A percentile compares a stretch with the other conserved stretches of the same genome.
These are phyloP conservation scores for Roridomyces roridus DNA, from an alignment of 768 basidiomycete species.

Conservation along the genomic window DNA sequence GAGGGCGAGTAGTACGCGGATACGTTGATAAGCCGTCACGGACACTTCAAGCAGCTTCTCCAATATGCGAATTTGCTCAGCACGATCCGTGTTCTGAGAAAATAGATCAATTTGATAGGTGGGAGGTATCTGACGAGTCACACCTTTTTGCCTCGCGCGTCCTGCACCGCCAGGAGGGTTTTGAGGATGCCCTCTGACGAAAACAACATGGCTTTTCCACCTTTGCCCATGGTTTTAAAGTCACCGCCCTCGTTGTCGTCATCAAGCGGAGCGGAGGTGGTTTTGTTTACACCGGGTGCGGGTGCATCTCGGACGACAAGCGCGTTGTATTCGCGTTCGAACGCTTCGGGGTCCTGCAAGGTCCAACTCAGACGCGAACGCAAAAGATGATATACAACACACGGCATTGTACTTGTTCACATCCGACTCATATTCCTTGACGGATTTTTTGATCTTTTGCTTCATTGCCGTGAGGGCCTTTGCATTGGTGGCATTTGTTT, in stretches of 20 bases:
- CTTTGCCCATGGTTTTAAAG: constrained; percentile 91
- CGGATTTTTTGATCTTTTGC: constrained; percentile 92
- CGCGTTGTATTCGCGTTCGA: constrained; percentile 76
- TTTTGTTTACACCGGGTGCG: constrained; percentile 42
- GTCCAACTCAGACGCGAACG: not conserved
- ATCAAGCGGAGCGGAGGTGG: constrained; percentile 38
- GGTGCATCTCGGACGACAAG: constrained; percentile 53
- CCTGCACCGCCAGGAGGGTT: constrained; percentile 87
- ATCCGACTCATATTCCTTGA: constrained; percentile 87
- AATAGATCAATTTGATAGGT: constrained; percentile 1
- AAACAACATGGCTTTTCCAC: constrained; percentile 83
- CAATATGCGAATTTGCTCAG: constrained; percentile 91
- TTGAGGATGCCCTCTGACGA: constrained; percentile 91
- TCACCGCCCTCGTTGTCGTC: constrained; percentile 64
- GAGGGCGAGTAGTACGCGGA: constrained; percentile 92
- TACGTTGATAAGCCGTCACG: constrained; percentile 87
- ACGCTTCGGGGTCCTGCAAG: constrained; percentile 84
- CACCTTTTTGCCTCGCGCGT: constrained; percentile 96
- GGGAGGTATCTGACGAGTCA: constrained; percentile 20
- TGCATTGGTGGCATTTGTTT: constrained; percentile 93
- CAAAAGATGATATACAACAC: constrained; percentile 29
- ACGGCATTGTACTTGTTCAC: constrained; percentile 83
- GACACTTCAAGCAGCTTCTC: constrained; percentile 88
- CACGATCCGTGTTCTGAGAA: constrained; percentile 90
- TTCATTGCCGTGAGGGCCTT: constrained; percentile 97